Base-by-base conservation (phyloP, 805 yeast species). In the Cyberlindnera japonica region DNA sequence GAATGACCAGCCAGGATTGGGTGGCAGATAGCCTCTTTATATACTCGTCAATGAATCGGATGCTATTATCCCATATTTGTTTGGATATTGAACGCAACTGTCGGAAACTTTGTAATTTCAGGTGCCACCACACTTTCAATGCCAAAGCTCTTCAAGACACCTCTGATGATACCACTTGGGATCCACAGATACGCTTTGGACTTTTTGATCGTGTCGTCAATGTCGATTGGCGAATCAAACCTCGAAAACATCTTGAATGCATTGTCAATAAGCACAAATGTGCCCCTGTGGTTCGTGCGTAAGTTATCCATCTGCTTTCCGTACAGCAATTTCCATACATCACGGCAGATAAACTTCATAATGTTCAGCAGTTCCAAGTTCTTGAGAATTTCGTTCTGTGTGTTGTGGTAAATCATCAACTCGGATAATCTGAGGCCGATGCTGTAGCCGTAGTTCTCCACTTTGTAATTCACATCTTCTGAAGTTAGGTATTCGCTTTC, bases 321-420 rank as follows among this genome's bases (percentile, higher is more conserved):
- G 63, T 78, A 88, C 21, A 91, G 58, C 38, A 74, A 64, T 51
- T 76, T 79, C 98, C 98, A 93, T 21, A 90, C 83, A 51, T 90
- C 97, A 33, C 95, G 74, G 59, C 98, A 90, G 5, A 93, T 76
- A 59, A 87, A 89, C 63, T 91, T 91, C 87, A 93, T 86, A 28
- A 91, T 74, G 49, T 86, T 90, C 27, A 91, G 63, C 11, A 84
- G 71, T 45, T 85, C 90, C 69, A 56, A 81, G 61, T 59, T 76
- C 49, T 62, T 62, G 37, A 61, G 59, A 23, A 68, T 68, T 48
- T 77, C 59, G 41, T 72, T 64, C 13, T 74, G 65, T 32, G 75
- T 75, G 32, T 75, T 71, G 33, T 72, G 64, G 45, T 74, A 67
- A 6, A 65, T 62, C 22, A 67, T 49, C 12, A 75, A 47, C 47